Evolutionary conservation across 2,329 filamentous ascomycete genomes (phyloP).

Genomic region (Aspergillus puulaauensis): DNA sequence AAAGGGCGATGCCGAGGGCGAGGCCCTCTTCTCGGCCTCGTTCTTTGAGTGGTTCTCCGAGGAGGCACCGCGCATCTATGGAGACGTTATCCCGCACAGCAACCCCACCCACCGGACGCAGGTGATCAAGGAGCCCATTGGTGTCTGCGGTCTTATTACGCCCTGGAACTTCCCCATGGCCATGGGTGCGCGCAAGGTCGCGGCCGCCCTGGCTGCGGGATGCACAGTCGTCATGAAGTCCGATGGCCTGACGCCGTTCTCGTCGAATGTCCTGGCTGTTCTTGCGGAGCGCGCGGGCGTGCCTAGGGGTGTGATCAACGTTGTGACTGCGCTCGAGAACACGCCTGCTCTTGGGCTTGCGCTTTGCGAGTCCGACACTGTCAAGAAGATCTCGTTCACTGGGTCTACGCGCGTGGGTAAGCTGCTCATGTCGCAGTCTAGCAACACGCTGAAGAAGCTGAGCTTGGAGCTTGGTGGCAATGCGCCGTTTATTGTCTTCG

Average conservation of each 20-base stretch:
- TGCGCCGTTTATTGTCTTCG: constrained; percentile 91
- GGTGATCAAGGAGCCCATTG: constrained; percentile 52
- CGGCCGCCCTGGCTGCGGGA: constrained; percentile 71
- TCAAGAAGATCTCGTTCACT: constrained; percentile 94
- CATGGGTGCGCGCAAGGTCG: constrained; percentile 49
- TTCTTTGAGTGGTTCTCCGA: constrained; percentile 61
- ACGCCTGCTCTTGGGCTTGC: constrained; percentile 67
- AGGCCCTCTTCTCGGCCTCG: constrained; percentile 48
- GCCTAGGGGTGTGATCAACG: constrained; percentile 76
- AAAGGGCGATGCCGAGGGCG: constrained; percentile 50
- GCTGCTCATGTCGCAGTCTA: constrained; percentile 83
- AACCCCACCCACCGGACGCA: constrained; percentile 49
- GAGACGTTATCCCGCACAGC: constrained; percentile 58
- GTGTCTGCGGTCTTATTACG: constrained; percentile 64
- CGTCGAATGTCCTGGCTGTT: constrained; percentile 77
- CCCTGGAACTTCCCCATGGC: constrained; percentile 61
- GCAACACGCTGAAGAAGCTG: constrained; percentile 74
- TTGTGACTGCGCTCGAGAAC: constrained; percentile 74
- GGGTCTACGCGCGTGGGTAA: constrained; percentile 65
- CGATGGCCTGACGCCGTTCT: constrained; percentile 85
- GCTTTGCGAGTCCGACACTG: constrained; percentile 43
- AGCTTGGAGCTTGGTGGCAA: constrained; percentile 94
- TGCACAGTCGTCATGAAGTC: constrained; percentile 90
- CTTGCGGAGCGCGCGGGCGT: constrained; percentile 80
- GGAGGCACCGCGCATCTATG: constrained; percentile 55